These are phyloP conservation scores for Backusella morwellensis DNA, from an alignment of 192 early-diverging fungal species.

Conservation along the genomic window DNA sequence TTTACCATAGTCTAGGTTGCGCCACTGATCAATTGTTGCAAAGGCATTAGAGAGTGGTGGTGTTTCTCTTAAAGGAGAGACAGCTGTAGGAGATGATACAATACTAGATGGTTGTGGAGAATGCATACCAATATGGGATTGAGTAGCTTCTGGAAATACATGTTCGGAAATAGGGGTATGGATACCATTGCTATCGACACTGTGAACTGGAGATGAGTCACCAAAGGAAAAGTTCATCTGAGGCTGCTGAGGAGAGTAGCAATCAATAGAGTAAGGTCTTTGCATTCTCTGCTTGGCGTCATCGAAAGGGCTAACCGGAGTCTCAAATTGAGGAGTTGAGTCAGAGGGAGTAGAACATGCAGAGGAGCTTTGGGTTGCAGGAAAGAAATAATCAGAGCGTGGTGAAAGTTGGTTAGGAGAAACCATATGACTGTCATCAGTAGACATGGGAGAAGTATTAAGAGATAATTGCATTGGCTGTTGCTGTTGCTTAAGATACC, in stretches of 20 bases:
- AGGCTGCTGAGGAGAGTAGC: background rate
- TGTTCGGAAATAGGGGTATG: background rate
- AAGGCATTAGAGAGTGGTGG: background rate
- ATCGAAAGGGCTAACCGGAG: background rate
- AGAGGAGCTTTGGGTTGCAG: background rate
- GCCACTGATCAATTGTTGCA: background rate
- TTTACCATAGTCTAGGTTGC: background rate
- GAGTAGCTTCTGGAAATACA: background rate
- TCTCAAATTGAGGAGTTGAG: background rate
- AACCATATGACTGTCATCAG: background rate
- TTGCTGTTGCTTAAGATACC: slow-evolving; percentile 2
- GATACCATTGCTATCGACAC: background rate
- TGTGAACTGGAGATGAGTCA: background rate
- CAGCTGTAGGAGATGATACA: background rate
- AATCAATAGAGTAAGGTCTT: background rate
- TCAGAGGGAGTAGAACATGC: background rate
- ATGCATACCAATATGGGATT: background rate
- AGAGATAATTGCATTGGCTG: background rate
- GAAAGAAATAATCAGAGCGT: background rate
- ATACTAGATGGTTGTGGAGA: background rate
- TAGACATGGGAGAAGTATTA: background rate
- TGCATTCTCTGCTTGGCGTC: background rate
- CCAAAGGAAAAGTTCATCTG: background rate
- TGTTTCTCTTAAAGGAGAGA: background rate
- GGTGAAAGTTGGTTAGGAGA: background rate